These are phyloP conservation scores for Phanerodontia chrysosporium DNA, from an alignment of 768 basidiomycete species.

Conservation along the genomic window DNA sequence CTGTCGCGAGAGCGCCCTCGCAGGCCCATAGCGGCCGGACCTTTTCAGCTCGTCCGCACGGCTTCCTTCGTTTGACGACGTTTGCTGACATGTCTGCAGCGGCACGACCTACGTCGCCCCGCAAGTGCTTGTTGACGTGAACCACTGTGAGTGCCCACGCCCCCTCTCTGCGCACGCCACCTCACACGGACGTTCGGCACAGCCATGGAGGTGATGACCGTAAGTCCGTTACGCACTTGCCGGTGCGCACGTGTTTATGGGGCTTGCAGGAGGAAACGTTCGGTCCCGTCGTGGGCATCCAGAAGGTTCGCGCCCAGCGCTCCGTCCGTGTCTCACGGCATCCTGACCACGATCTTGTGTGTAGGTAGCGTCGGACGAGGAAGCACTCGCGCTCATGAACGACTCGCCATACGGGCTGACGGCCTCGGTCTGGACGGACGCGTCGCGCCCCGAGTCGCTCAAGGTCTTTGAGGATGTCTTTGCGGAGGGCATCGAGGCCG, in stretches of 20 bases:
- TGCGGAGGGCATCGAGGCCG: conserved; percentile 72
- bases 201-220: conserved; percentile 95
- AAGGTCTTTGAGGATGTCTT: conserved; percentile 62
- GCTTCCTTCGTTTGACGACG: neutral
- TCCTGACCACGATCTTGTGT: neutral
- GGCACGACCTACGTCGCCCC: conserved; percentile 88
- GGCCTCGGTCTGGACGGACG: conserved; percentile 88
- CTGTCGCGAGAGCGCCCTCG: neutral
- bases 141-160: conserved; percentile 62
- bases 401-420: conserved; percentile 95
- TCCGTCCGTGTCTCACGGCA: neutral
- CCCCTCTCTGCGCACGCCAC: neutral
- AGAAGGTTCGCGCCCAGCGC: conserved; percentile 55
- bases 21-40: neutral
- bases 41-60: neutral
- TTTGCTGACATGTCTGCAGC: conserved; percentile 29
- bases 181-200: neutral
- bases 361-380: conserved; percentile 78
- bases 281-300: conserved; percentile 90
- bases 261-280: conserved; percentile 74
- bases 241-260: neutral
- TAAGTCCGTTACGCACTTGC: conserved; percentile 22
- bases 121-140: conserved; percentile 83
- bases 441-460: conserved; percentile 56
- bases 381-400: conserved; percentile 91